Evolutionary conservation across 2,329 filamentous ascomycete species (phyloP), one percentile per base, ranked within the genome.

Genomic region (Trichoderma atroviride): DNA sequence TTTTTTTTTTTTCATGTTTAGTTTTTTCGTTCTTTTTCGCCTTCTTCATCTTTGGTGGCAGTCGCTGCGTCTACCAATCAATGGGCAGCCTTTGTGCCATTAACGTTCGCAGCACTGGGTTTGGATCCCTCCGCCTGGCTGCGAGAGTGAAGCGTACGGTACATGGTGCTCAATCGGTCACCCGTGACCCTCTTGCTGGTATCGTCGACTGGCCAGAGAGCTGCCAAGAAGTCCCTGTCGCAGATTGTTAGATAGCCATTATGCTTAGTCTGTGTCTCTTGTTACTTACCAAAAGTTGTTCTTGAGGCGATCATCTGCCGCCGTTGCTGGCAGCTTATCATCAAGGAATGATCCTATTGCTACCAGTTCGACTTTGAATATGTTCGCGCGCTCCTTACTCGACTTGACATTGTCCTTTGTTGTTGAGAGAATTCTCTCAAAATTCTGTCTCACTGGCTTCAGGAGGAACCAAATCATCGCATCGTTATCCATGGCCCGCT

Each of bases 291-390:
- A 87, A 68, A 86, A 81, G 62, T 83, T 83, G 60, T 82, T 82
- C 73, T 85, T 83, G 52, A 86, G 76, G 70, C 79, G 78, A 58
- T 80, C 78, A 43, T 81, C 78, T 13, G 79, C 78, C 61, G 78
- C 75, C 35, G 83, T 82, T 63, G 81, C 82, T 40, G 83, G 78
- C 35, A 82, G 73, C 69, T 78, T 79, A 70, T 80, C 80, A 61
- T 86, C 84, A 71, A 91, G 86, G 74, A 89, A 90, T 68, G 86
- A 85, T 65, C 89, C 89, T 76, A 91, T 88, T 5, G 83, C 83
- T 53, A 89, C 81, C 47, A 91, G 79, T 74, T 90, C 86, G 33
- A 82, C 81, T 73, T 89, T 89, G 75, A 91, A 86, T 55, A 89
- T 84, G 74, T 83, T 85, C 27, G 89, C 85, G 56, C 89, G 84